Conservation (phyloP, 352 stramenopile genomes). For the Phytophthora cajani region DNA sequence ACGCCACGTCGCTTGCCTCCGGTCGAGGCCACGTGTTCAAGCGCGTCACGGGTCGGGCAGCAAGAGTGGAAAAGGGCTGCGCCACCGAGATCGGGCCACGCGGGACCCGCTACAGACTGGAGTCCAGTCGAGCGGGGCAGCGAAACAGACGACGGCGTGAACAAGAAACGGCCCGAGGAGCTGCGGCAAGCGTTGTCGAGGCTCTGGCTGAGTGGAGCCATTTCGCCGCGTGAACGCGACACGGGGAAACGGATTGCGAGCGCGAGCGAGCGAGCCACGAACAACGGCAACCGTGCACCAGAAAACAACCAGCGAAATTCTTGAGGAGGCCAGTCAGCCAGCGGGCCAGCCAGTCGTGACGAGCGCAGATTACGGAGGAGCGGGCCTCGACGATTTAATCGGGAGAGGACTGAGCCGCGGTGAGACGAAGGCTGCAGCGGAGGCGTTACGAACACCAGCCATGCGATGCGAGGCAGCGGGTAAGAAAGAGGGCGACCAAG, state of each 20-base stretch:
- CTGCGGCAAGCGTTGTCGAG: slow-evolving; percentile 25
- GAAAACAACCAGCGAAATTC: slow-evolving; percentile 38
- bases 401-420: slow-evolving; percentile 1
- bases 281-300: slow-evolving; percentile 24
- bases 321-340: slow-evolving; percentile 19
- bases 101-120: not conserved
- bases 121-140: slow-evolving; percentile 18
- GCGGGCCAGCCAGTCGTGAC: slow-evolving; percentile 22
- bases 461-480: slow-evolving; percentile 24
- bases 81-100: slow-evolving; percentile 8
- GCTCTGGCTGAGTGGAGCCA: slow-evolving; percentile 33
- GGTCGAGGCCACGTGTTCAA: slow-evolving; percentile 25
- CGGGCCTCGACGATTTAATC: slow-evolving; percentile 23
- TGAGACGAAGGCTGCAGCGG: slow-evolving; percentile 27
- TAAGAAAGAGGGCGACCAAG: slow-evolving; percentile 23
- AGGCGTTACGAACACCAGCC: slow-evolving; percentile 38
- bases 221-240: slow-evolving; percentile 42
- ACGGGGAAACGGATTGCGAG: slow-evolving; percentile 31
- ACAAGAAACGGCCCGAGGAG: slow-evolving; percentile 42
- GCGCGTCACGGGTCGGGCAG: slow-evolving; percentile 25
- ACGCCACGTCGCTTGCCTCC: slow-evolving; percentile 33
- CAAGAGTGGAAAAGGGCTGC: slow-evolving; percentile 36
- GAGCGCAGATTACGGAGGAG: slow-evolving; percentile 30
- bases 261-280: slow-evolving; percentile 24
- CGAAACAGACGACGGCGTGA: slow-evolving; percentile 37